phyloP scores from a whole-genome alignment of 176 grass and related monocot species.

The Rhynchospora pubera region DNA sequence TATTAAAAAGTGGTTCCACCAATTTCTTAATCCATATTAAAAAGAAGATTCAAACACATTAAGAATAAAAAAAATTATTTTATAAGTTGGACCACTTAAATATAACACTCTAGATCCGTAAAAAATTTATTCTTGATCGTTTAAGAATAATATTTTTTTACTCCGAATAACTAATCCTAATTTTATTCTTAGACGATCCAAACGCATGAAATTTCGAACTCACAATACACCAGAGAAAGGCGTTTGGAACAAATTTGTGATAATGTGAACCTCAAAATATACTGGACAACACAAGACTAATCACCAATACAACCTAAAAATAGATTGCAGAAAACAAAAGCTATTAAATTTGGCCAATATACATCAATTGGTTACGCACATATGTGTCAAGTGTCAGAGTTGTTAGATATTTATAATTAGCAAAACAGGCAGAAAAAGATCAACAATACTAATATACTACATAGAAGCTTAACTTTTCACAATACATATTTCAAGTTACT shows the following conservation, averaged over 20 bases:
- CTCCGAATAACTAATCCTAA: too few species aligned
- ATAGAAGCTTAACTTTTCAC: neutral
- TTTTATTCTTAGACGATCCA: too few species aligned
- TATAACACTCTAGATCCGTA: too few species aligned
- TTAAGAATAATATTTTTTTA: too few species aligned
- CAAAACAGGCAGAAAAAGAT: neutral
- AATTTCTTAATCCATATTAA: too few species aligned
- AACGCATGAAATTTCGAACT: neutral
- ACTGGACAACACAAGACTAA: neutral
- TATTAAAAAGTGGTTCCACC: too few species aligned
- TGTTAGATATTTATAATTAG: neutral
- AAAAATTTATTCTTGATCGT: too few species aligned
- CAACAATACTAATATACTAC: neutral
- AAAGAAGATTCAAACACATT: too few species aligned
- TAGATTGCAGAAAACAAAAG: neutral
- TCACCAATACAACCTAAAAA: neutral
- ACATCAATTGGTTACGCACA: neutral
- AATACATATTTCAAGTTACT: neutral
- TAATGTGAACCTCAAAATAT: neutral
- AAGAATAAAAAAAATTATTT: too few species aligned
- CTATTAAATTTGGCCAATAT: neutral
- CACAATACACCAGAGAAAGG: neutral
- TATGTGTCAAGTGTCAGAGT: too few species aligned
- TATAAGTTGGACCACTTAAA: too few species aligned
- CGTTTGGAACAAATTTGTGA: neutral